A percentile compares a stretch with the other conserved stretches of the same genome.
Evolutionary conservation across 2,329 filamentous ascomycete species (phyloP).

Genomic region (Aspergillus latus): DNA sequence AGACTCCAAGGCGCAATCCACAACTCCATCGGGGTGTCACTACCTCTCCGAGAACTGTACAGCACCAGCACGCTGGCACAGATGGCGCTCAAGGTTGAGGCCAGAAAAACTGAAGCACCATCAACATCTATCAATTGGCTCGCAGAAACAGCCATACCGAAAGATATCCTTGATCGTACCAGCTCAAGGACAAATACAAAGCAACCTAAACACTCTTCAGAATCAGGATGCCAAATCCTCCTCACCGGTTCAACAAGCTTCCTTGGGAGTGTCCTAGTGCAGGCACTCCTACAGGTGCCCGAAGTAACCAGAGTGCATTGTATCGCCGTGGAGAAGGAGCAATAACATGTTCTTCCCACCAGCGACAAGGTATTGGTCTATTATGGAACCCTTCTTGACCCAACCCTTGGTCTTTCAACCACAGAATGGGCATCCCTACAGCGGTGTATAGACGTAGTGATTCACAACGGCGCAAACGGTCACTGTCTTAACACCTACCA

Average conservation of each 20-base stretch:
- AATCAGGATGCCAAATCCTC: neutral
- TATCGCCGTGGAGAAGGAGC: conserved; percentile 4
- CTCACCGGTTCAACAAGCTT: conserved; percentile 16
- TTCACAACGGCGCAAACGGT: conserved; percentile 29
- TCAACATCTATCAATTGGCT: neutral
- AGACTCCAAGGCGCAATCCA: conserved; percentile 4
- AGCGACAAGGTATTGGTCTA: neutral
- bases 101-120: neutral
- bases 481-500: conserved; percentile 34
- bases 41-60: neutral
- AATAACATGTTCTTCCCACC: neutral
- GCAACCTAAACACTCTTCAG: neutral
- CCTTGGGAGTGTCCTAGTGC: conserved; percentile 8
- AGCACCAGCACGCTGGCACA: neutral
- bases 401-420: neutral
- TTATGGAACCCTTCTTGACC: neutral
- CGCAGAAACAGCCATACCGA: neutral
- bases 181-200: neutral
- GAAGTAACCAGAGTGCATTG: conserved; percentile 11
- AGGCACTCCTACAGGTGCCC: neutral
- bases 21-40: neutral
- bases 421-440: neutral
- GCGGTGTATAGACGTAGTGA: conserved; percentile 21
- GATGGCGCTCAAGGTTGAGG: conserved; percentile 1
- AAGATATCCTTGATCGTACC: no score